Base-by-base conservation (phyloP, 257 asterid species). In the Vinca minor region DNA sequence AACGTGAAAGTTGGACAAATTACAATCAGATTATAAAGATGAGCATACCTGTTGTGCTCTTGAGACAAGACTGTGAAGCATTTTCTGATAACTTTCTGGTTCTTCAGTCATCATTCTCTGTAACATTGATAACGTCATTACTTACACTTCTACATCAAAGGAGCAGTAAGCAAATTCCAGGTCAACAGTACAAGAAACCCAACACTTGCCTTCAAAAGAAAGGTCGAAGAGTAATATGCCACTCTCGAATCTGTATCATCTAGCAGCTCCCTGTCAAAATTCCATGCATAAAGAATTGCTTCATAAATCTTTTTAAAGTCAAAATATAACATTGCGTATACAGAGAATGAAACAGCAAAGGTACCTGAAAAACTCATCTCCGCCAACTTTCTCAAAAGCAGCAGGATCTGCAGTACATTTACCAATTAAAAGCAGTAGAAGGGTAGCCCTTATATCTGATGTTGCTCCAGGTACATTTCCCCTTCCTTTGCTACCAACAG, bases 401-500 rank as follows among this genome's bases (percentile, higher is more conserved):
- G 83, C 87, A 64, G 94, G 96, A 74, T 93, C 97, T 58, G 86
- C 95, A 28, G 95, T 89, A 65, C 97, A 93, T 87, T 93, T 93
- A 63, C 99, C 99, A 71, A 93, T 93, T 77, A 93, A 74, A 82
- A 93, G 99, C 72, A 93, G 79, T 65, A 93, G 91, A 77, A 93
- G 97, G 10, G 99, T 89, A 32, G 97, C 97, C 73, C 99, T 78
- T 71, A 93, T 93, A 72, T 93, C 99, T 69, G 99, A 93, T 44
- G 99, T 87, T 68, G 96, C 96, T 66, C 99, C 99, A 34, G 97
- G 94, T 64, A 93, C 85, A 78, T 93, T 93, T 66, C 99, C 99
- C 82, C 99, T 85, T 73, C 97, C 99, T 85, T 93, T 84, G 85
- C 99, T 93, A 69, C 99, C 99, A 53, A 93, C 99, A 61, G 99